Evolutionary conservation across 352 stramenopile genomes (phyloP), one percentile per base, ranked within the genome.

Genomic region (Globisporangium yorkense): DNA sequence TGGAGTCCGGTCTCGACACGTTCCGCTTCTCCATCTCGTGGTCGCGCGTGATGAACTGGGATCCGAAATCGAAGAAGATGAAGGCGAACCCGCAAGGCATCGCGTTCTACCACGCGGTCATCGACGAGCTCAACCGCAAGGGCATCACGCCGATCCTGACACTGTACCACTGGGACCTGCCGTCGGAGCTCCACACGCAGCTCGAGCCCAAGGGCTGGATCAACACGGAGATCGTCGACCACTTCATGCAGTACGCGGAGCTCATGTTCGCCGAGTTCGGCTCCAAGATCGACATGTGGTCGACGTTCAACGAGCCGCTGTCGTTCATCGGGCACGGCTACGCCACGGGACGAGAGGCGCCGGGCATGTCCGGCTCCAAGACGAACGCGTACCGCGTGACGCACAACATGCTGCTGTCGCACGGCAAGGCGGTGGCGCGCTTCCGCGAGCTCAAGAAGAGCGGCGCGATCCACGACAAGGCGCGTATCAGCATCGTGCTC

Each of bases 1-100:
- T 88, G 29, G 60, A 72, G 27, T 66, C 96, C 48, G 90, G 94
- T 2, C 59, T 98, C 9, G 87, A 96, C 58, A 81, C 84, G 33
- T 99, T 98, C 70, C 86, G 95, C 1, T 95, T 98, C 68, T 97
- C 84, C 10, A 88, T 98, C 61, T 82, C 89, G 4, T 98, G 93
- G 94, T 81, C 88, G 45, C 72, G 95, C 35, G 87, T 96, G 53
- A 81, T 97, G 59, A 94, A 83, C 0, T 84, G 83, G 64, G 84
- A 96, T 49, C 55, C 62, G 35, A 51, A 67, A 18, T 81, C 76
- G 61, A 62, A 75, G 29, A 39, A 39, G 33, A 39, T 39, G 33
- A 39, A 39, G 33, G 6, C 33, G 33, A 39, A 39, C 8, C 33
- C 33, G 33, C 33, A 39, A 9, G 33, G 33, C 33, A 12, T 39